These are phyloP conservation scores for Borealophlyctis nickersoniae DNA, from an alignment of 192 early-diverging fungal genomes.

Conservation along the genomic window DNA sequence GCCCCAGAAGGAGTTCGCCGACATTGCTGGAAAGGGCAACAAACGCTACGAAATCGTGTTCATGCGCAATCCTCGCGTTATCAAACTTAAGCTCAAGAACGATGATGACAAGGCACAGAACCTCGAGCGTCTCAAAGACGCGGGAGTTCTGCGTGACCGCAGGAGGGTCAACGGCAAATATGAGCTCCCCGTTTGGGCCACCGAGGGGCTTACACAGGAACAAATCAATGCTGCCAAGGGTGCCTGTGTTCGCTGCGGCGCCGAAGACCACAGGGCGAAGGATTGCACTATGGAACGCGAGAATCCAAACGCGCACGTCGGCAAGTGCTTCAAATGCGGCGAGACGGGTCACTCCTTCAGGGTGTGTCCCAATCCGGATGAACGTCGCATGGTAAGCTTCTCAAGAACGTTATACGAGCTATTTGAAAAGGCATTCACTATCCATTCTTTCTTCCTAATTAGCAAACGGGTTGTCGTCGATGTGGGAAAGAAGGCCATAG, in stretches of 20 bases:
- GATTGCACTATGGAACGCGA: conserved; percentile 12
- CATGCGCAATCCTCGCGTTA: conserved; percentile 10
- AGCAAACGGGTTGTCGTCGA: conserved; percentile 8
- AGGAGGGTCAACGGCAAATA: conserved; percentile 8
- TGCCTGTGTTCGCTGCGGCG: conserved; percentile 13
- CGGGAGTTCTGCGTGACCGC: conserved; percentile 8
- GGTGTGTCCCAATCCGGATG: conserved; percentile 8
- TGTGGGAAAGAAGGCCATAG: conserved; percentile 16
- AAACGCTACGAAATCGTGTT: conserved; percentile 13
- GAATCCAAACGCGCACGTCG: not conserved
- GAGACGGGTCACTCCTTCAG: conserved; percentile 1
- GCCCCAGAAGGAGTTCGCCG: conserved; percentile 18
- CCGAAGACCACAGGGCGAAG: conserved; percentile 8
- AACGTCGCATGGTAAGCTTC: not conserved
- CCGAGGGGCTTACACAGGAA: not conserved
- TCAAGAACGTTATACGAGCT: not conserved
- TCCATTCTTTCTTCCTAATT: not conserved
- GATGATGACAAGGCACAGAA: not conserved
- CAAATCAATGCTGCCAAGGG: conserved; percentile 7
- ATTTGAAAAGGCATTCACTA: too few relatives aligned
- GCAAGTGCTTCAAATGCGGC: conserved; percentile 10
- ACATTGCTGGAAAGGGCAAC: conserved; percentile 13
- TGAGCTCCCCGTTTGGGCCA: conserved; percentile 15
- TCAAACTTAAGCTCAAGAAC: conserved; percentile 12
- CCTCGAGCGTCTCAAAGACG: conserved; percentile 10